Evolutionary conservation across 176 grass and related monocot species (phyloP).

Genomic region (Avena insularis): DNA sequence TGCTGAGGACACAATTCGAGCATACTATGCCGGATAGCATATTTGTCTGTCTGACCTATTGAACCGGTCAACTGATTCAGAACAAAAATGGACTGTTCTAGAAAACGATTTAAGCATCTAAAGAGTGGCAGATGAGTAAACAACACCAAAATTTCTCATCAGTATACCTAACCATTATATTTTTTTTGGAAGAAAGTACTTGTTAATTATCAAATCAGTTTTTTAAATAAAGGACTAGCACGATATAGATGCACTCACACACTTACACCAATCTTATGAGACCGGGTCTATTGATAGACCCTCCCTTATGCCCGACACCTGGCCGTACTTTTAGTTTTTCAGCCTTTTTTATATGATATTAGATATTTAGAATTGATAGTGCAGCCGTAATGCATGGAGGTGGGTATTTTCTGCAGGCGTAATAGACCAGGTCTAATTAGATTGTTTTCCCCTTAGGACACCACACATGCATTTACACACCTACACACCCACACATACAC

Average conservation of each 20-base stretch:
- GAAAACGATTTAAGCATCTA: not conserved
- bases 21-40: not conserved
- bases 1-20: not conserved
- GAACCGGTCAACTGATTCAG: conserved; percentile 33
- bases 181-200: not conserved
- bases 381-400: too few species aligned
- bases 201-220: not conserved
- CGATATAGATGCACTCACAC: not conserved
- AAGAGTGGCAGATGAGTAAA: not conserved
- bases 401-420: too few species aligned
- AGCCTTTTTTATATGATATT: too few species aligned
- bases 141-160: not conserved
- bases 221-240: not conserved
- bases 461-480: too few species aligned
- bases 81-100: not conserved
- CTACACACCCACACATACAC: not conserved
- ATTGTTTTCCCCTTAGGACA: too few species aligned
- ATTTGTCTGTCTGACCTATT: not conserved
- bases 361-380: too few species aligned
- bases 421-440: too few species aligned
- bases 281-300: too few species aligned
- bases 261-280: too few species aligned
- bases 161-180: not conserved
- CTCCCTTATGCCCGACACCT: too few species aligned
- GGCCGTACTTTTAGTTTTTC: too few species aligned